phyloP scores from a whole-genome alignment of 768 basidiomycete genomes.

The Russula ochroleuca region DNA sequence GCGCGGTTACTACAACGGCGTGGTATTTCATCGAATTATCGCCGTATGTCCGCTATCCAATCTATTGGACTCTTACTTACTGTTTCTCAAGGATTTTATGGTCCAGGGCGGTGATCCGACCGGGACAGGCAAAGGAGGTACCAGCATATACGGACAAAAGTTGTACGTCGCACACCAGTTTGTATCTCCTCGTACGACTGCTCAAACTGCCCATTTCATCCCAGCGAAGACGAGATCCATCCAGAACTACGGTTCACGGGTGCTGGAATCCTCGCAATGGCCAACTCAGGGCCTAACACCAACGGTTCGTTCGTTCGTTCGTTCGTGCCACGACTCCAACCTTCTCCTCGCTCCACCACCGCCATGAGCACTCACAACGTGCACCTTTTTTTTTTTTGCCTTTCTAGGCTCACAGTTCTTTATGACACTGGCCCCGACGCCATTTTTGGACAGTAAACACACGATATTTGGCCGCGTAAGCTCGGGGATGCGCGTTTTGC shows the following conservation, averaged over 20 bases:
- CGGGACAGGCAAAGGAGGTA: conserved; percentile 89
- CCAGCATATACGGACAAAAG: conserved; percentile 83
- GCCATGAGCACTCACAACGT: no score
- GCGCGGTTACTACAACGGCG: conserved; percentile 88
- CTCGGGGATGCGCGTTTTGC: conserved; percentile 87
- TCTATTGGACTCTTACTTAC: conserved; percentile 5
- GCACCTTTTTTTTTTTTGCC: neutral
- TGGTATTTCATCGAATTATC: conserved; percentile 89
- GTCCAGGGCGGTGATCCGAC: conserved; percentile 95
- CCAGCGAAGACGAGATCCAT: conserved; percentile 85
- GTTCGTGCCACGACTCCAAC: neutral
- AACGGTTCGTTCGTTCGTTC: conserved; percentile 53
- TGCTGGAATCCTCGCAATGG: conserved; percentile 94
- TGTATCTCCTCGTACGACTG: neutral
- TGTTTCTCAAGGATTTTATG: conserved; percentile 81
- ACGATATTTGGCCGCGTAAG: conserved; percentile 90
- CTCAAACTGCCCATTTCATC: neutral
- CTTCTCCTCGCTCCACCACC: neutral
- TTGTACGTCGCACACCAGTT: conserved; percentile 50
- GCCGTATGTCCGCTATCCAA: conserved; percentile 46
- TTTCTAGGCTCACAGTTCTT: conserved; percentile 89
- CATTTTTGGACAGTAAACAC: conserved; percentile 79
- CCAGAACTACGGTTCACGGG: conserved; percentile 92
- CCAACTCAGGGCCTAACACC: conserved; percentile 93
- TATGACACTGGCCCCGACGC: conserved; percentile 77